Conservation (phyloP, 2,329 filamentous ascomycete species). For the Calonectria hawksworthii region DNA sequence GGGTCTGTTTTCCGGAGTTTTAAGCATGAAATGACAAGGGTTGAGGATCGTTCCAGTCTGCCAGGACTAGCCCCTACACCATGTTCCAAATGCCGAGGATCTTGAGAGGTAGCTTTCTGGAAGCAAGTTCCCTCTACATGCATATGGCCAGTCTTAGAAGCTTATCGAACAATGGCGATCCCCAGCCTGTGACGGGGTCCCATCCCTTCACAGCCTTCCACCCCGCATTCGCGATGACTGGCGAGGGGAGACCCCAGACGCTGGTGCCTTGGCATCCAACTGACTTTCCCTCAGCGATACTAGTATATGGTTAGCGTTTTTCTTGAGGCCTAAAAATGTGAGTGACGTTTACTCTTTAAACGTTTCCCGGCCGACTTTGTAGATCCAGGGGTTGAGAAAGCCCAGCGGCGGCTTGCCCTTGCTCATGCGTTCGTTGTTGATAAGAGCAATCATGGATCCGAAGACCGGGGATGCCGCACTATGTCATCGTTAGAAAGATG, state of each 20-base stretch:
- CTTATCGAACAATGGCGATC: conserved; percentile 60
- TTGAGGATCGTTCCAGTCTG: background rate
- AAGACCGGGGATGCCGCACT: conserved; percentile 73
- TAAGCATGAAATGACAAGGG: background rate
- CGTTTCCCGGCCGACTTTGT: conserved; percentile 51
- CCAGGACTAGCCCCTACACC: background rate
- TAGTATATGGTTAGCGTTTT: conserved; percentile 30
- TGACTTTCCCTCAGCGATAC: conserved; percentile 53
- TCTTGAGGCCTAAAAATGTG: background rate
- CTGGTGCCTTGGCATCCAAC: conserved; percentile 50
- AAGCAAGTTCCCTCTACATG: background rate
- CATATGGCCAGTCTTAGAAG: conserved; percentile 40
- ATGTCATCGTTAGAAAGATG: background rate
- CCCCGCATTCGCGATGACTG: conserved; percentile 44
- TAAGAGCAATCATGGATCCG: conserved; percentile 72
- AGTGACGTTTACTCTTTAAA: conserved; percentile 53
- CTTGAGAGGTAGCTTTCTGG: too few relatives aligned
- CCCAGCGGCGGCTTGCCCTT: conserved; percentile 67
- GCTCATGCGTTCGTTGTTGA: conserved; percentile 74
- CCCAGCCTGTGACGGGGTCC: conserved; percentile 58
- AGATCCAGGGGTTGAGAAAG: conserved; percentile 75
- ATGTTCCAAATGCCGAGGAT: background rate
- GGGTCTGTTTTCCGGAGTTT: background rate
- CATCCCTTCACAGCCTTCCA: conserved; percentile 50
- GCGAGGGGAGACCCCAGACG: conserved; percentile 41